Base-by-base conservation (phyloP, 495 filamentous ascomycete species). In the Neurospora sp. region DNA sequence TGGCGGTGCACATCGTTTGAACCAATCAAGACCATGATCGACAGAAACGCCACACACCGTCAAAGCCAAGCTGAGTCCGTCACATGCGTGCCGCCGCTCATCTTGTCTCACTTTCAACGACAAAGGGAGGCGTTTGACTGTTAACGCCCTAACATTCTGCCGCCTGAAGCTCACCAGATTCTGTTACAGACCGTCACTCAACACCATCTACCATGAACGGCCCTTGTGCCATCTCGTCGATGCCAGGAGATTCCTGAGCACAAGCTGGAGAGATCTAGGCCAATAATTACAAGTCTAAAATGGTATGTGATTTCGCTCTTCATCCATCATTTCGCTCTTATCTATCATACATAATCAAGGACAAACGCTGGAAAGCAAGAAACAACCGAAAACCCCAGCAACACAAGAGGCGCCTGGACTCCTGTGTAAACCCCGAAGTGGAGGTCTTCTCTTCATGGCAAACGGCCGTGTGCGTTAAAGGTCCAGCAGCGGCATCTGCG, bases 1-100 rank as follows among this genome's bases (percentile, higher is more conserved):
- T 76, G 75, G 76, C 78, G 71, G 77, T 79, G 78, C 75, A 10
- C 0, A 14, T 7, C 1, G 5, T 35, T 4, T 8, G 31, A 38
- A 37, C 75, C 69, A 75, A 75, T 78, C 40, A 54, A 23, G 5
- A 74, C 70, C 73, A 72, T 70, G 71, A 41, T 11, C 14, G n/a
- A n/a, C n/a, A n/a, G n/a, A n/a, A n/a, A 66, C 54, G 54, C 54
- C 54, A 66, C 54, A 35, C 6, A 66, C 12, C 6, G 27, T 14
- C 54, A 66, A 35, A 66, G 54, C 23, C 54, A 31, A 31, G 12
- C 27, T 31, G 12, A 62, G 6, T 62, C n/a, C n/a, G n/a, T n/a
- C 54, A 62, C 54, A 62, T 31, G 54, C 54, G 5, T 62, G 54
- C 54, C 48, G 48, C 48, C 54, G 27, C 27, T 62, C 54, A 62